Evolutionary conservation across 441 rosid species (phyloP), one percentile per base, ranked within the genome.

Genomic region (Lagerstroemia fauriei): DNA sequence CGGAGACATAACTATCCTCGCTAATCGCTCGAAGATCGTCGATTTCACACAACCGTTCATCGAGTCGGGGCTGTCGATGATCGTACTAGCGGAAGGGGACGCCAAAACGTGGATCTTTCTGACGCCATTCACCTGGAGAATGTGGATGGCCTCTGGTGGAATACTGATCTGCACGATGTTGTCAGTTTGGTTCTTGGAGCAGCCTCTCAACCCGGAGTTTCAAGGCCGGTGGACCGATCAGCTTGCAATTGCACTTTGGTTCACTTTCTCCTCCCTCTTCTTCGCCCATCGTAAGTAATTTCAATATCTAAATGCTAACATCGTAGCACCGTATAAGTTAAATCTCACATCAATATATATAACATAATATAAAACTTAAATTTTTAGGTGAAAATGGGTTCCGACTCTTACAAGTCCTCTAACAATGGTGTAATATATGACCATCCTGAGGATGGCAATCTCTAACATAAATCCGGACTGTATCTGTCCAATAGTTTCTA

Each of bases 261-360:
- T 89, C 80, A 87, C 88, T 51, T 82, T 80, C 83, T 85, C 84
- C 48, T 81, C 91, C 22, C 81, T 89, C 41, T 89, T 89, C 86
- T 84, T 87, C 41, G 89, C 88, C 50, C 92, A 92, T 65, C 88
- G 92, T 92, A 84, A 88, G 93, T 82, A n/a, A n/a, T n/a, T 38
- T 38, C 44, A 2, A 38, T 6, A 38, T 38, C 44, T 38, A 38
- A 38, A 38, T 2, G 6, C 44, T 2, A 38, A 38, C 44, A 38
- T 38, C 6, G 44, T 38, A 6, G 44, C n/a, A n/a, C n/a, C n/a
- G n/a, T n/a, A n/a, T n/a, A n/a, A n/a, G n/a, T n/a, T n/a, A n/a
- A n/a, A 38, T 38, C 44, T 38, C 44, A 38, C 6, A 38, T 38
- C 6, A 6, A 38, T 38, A n/a, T 6, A 38, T 38, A 38, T 38